Evolutionary conservation across 2,329 filamentous ascomycete species (phyloP), one percentile per base, ranked within the genome.

Genomic region (Hypoxylon rubiginosum): DNA sequence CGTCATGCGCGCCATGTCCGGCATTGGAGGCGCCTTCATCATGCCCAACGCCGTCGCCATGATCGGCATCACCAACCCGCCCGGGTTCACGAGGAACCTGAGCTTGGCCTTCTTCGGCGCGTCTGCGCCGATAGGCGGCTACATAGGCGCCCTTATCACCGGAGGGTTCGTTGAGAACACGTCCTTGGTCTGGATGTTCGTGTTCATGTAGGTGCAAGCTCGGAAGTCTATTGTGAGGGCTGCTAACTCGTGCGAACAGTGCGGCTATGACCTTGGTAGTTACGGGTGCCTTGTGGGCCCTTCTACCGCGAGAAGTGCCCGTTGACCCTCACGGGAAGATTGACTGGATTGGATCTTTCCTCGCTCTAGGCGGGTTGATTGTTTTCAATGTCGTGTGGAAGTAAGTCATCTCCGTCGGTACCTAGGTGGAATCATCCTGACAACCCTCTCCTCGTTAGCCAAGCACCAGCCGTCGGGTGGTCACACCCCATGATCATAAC

Each of bases 361-460:
- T 83, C 3, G 82, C 79, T 0, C 73, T 80, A 1, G 69, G 73
- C 13, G 78, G 79, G 5, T 69, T 85, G n/a, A 73, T 84, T 1
- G 68, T 85, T 0, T 85, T 85, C 61, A 85, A 83, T 58, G 78
- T 86, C n/a, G 79, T 79, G 1, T 86, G 83, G 80, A 86, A 85
- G 83, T 84, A 68, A 75, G 78, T 43, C 39, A 15, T 19, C 15
- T 43, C 4, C 74, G 11, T 43, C 30, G 21, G n/a, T 26, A 21
- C 19, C 11, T n/a, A 15, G 30, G 17, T n/a, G 8, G 28, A 43
- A 15, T 28, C 32, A 8, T 28, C 13, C 17, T 41, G 34, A 32
- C 36, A 56, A 49, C 50, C 26, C 15, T 43, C 30, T 41, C 26
- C 11, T 48, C 21, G 4, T 28, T 13, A 66, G 61, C 55, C 79